Evolutionary conservation across 495 filamentous ascomycete species (phyloP).

Genomic region (Stereocaulon alpinum): DNA sequence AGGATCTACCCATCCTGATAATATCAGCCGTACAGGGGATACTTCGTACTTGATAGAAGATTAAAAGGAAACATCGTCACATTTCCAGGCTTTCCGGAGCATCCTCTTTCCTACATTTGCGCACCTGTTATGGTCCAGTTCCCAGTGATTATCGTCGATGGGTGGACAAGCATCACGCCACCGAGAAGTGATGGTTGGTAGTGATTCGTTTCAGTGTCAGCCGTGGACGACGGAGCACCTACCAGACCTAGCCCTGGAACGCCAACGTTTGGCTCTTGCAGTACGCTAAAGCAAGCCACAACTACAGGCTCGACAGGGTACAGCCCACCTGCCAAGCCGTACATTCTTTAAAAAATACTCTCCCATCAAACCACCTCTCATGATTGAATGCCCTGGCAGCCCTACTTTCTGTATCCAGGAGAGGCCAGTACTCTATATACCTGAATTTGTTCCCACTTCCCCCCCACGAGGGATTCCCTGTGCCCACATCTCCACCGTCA

Average conservation of each 20-base stretch:
- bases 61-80: too few relatives aligned
- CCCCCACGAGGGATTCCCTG: too few relatives aligned
- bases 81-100: neutral
- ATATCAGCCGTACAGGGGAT: neutral
- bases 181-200: neutral
- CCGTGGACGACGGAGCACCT: slow-evolving; percentile 3
- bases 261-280: slow-evolving; percentile 2
- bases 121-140: neutral
- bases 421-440: neutral
- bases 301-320: neutral
- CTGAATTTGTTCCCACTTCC: neutral
- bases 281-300: neutral
- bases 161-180: neutral
- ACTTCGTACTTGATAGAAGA: too few relatives aligned
- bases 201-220: neutral
- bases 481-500: neutral
- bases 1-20: neutral
- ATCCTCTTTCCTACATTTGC: neutral
- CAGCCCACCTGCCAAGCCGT: slow-evolving; percentile 3
- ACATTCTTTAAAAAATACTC: neutral
- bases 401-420: neutral
- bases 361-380: neutral
- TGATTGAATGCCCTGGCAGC: neutral
- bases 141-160: neutral
- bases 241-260: neutral